Evolutionary conservation across 352 stramenopile genomes (phyloP), one percentile per base, ranked within the genome.

Genomic region (Globisporangium canariense): DNA sequence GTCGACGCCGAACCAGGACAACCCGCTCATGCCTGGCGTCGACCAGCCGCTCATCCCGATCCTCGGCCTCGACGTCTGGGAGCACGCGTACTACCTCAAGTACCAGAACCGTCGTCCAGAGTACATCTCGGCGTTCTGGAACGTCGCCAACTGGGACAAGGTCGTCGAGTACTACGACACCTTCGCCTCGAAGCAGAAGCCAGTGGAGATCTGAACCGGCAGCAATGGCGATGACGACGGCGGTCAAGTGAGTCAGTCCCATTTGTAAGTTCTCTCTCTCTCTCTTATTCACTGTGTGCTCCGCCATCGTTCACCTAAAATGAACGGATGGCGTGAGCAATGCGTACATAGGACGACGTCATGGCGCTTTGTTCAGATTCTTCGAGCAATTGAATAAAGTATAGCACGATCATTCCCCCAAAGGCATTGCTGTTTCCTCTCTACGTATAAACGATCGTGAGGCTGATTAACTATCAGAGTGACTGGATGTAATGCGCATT

Each of bases 111-210:
- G 91, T 58, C 86, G 94, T 65, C 90, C 94, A 18, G 92, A 98
- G 76, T 98, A 99, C 90, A 97, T 99, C 68, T 89, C 86, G 54
- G 97, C 96, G 67, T 98, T 97, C 81, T 99, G 97, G 97, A 99
- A 99, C 83, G 94, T 99, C 65, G 94, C 91, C 72, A 97, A 98
- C 88, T 98, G 89, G 89, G 86, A 96, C 77, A 93, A 95, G 80
- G 92, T 97, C 47, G 88, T 91, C 25, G 79, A 96, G 73, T 95
- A 96, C 86, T 97, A 97, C 74, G 87, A 96, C 79, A 68, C 94
- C 20, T 96, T 93, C 70, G 89, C 89, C 58, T 90, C 81, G 16
- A 89, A 94, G 77, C 75, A 78, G 59, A 87, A 92, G 78, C 69
- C 88, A 38, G 89, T 97, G 54, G 81, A 93, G 51, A 77, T 94